Evolutionary conservation across 352 stramenopile genomes (phyloP).

Genomic region (Phytophthora litchii): DNA sequence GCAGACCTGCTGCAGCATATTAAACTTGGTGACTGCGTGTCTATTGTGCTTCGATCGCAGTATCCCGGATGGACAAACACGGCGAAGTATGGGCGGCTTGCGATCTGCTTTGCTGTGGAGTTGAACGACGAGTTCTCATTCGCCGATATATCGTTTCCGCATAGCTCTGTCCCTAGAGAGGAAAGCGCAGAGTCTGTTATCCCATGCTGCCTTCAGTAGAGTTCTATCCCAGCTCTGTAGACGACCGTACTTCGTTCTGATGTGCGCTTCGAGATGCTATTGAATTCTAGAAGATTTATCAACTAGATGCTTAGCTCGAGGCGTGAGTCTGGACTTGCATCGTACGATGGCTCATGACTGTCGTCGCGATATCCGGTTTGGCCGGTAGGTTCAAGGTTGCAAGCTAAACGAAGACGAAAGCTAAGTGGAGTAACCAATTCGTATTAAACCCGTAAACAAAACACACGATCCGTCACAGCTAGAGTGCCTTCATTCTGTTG

Average conservation of each 20-base stretch:
- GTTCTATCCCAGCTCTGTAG: not conserved
- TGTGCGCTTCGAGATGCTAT: not conserved
- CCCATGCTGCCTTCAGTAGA: constrained; percentile 37
- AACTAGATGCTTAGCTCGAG: not conserved
- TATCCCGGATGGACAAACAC: constrained; percentile 72
- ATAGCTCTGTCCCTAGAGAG: constrained; percentile 19
- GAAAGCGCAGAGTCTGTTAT: constrained; percentile 12
- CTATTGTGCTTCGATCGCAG: constrained; percentile 63
- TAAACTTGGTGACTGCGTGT: constrained; percentile 46
- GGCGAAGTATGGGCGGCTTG: constrained; percentile 56
- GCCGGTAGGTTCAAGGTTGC: no score
- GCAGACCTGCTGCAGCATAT: constrained; percentile 44
- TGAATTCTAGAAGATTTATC: constrained; percentile 13
- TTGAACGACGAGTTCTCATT: constrained; percentile 60
- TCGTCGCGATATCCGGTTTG: no score
- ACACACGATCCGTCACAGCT: no score
- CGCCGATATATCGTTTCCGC: constrained; percentile 39
- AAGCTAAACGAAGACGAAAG: no score
- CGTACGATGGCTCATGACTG: no score
- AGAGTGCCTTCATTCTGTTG: not conserved
- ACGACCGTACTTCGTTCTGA: not conserved
- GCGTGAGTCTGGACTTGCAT: not conserved
- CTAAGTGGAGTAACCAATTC: no score
- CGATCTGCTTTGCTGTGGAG: constrained; percentile 52
- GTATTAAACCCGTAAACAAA: no score